Evolutionary conservation across 805 yeast genomes (phyloP).

Genomic region (Vanderwaltozyma verrucispora): DNA sequence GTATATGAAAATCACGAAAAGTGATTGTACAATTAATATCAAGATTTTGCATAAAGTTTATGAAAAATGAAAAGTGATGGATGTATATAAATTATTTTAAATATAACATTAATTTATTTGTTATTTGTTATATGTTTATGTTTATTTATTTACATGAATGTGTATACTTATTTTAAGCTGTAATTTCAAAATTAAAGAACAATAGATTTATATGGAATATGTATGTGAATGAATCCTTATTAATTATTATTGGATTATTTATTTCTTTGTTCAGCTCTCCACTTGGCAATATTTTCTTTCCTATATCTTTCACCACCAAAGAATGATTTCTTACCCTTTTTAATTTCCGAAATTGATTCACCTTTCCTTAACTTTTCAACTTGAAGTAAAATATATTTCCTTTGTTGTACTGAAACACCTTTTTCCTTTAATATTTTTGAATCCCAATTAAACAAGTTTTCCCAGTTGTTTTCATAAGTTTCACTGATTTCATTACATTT

Average conservation of each 20-base stretch:
- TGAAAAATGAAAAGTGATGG: too few relatives aligned
- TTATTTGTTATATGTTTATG: not conserved
- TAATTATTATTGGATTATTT: not conserved
- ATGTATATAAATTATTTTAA: too few relatives aligned
- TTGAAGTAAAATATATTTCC: slow-evolving; percentile 70
- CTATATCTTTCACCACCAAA: slow-evolving; percentile 84
- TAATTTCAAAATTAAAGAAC: too few relatives aligned
- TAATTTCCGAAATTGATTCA: slow-evolving; percentile 43
- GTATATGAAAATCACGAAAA: too few relatives aligned
- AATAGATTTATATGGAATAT: too few relatives aligned
- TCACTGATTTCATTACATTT: slow-evolving; percentile 57
- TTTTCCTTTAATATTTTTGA: slow-evolving; percentile 53
- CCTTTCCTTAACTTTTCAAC: slow-evolving; percentile 54
- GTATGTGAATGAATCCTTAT: not conserved
- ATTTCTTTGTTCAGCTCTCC: slow-evolving; percentile 23
- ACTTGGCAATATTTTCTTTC: slow-evolving; percentile 51
- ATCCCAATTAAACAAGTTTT: slow-evolving; percentile 47
- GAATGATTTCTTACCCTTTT: slow-evolving; percentile 57
- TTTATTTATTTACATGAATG: too few relatives aligned
- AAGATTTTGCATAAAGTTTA: too few relatives aligned
- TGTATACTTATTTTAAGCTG: too few relatives aligned
- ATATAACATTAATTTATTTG: too few relatives aligned
- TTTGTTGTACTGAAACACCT: slow-evolving; percentile 63
- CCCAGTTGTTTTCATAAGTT: slow-evolving; percentile 61
- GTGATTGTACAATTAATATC: too few relatives aligned